Percentiles rank a stretch among this genome's conserved stretches.
phyloP scores from a whole-genome alignment of 306 rosid genomes.

The Rosa multiflora region DNA sequence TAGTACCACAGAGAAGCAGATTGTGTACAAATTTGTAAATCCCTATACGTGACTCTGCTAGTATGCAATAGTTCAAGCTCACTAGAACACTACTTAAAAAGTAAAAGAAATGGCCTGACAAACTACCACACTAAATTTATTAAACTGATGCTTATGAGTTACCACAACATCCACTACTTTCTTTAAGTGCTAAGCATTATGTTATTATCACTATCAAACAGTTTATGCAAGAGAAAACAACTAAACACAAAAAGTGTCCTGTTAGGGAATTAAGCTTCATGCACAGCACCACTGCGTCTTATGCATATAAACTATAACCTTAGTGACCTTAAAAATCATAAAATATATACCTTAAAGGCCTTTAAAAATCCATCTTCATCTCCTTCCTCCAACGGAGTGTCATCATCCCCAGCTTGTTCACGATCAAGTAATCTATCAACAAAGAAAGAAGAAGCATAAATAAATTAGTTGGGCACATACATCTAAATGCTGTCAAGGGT shows the following conservation, averaged over 20 bases:
- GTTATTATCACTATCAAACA: not conserved
- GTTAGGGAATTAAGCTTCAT: constrained; percentile 15
- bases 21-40: not conserved
- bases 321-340: constrained; percentile 52
- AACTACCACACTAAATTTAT: not conserved
- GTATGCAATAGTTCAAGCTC: not conserved
- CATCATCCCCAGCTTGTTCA: constrained; percentile 86
- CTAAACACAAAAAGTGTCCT: not conserved
- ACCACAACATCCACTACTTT: not conserved
- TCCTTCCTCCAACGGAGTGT: constrained; percentile 78
- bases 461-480: constrained; percentile 17
- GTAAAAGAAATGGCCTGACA: not conserved
- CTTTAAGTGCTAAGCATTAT: not conserved
- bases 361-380: constrained; percentile 93
- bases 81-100: not conserved
- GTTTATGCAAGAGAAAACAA: not conserved
- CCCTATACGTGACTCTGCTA: not conserved
- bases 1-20: not conserved
- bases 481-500: constrained; percentile 18
- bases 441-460: constrained; percentile 22
- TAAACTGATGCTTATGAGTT: not conserved
- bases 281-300: constrained; percentile 23
- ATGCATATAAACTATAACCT: constrained; percentile 34
- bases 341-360: constrained; percentile 77
- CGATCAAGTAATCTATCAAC: constrained; percentile 82